phyloP scores from a whole-genome alignment of 495 filamentous ascomycete species.

The Astrocystis sublimbata region DNA sequence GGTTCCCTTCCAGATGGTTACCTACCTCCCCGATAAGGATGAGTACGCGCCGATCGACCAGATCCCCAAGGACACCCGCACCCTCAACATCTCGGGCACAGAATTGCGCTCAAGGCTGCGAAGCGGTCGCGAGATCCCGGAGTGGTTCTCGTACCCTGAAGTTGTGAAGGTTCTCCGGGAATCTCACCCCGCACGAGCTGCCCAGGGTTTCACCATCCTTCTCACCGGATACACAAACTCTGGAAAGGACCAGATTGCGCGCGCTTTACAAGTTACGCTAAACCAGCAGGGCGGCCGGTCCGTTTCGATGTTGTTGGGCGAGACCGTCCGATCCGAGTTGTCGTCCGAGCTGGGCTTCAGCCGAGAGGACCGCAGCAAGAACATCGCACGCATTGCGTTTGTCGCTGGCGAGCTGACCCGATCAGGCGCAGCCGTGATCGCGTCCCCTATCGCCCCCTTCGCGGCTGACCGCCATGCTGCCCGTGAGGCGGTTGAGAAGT shows the following conservation, averaged over 20 bases:
- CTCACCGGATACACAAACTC: constrained; percentile 94
- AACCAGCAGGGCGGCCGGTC: constrained; percentile 98
- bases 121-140: constrained; percentile 89
- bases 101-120: constrained; percentile 89
- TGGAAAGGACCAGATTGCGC: constrained; percentile 94
- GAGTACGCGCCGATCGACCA: constrained; percentile 93
- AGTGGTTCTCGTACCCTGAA: constrained; percentile 99
- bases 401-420: constrained; percentile 92
- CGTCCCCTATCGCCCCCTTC: constrained; percentile 95
- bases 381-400: constrained; percentile 95
- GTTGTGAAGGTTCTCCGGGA: constrained; percentile 94
- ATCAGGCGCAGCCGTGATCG: constrained; percentile 92
- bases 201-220: constrained; percentile 98
- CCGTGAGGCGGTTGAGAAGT: constrained; percentile 79
- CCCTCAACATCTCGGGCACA: constrained; percentile 94
- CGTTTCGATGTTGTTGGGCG: constrained; percentile 89
- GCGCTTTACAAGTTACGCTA: constrained; percentile 92
- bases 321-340: constrained; percentile 90
- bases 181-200: constrained; percentile 83
- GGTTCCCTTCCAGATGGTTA: constrained; percentile 99
- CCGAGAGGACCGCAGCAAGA: constrained; percentile 87
- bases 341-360: constrained; percentile 96
- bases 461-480: constrained; percentile 73
- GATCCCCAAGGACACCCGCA: constrained; percentile 78
- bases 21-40: constrained; percentile 94